Evolutionary conservation across 2,329 filamentous ascomycete species (phyloP), one percentile per base, ranked within the genome.

Genomic region (Beauveria brongniartii): DNA sequence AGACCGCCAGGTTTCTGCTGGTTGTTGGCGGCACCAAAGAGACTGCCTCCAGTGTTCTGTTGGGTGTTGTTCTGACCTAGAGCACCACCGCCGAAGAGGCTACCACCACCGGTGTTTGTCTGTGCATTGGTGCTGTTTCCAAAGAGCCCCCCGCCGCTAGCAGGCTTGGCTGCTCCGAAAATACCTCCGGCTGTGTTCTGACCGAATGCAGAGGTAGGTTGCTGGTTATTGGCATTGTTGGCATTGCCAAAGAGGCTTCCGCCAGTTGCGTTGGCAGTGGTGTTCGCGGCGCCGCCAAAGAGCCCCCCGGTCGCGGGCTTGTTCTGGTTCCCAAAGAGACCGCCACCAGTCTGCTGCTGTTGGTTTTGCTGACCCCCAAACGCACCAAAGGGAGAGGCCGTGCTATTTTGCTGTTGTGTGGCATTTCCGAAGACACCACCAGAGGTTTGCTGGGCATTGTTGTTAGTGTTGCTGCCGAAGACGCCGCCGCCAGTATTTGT

Each of bases 11-110:
- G 67, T 65, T 74, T 75, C 63, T 75, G 70, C 41, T 72, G 73
- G 48, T 74, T 72, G 55, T 71, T 74, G 28, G 70, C 57, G 57
- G 64, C 63, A 1, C 82, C 82, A 61, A 86, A 86, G 3, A 85
- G 71, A 1, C 81, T 76, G 5, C 75, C 75, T 6, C 76, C 74
- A 24, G 75, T 68, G 40, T 74, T 69, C 34, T 72, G 71, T 62
- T 74, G 72, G 43, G 64, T 63, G 48, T 72, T 71, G 28, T 63
- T 54, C 71, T 65, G 50, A 70, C 67, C 14, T 76, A 55, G 52
- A 46, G 24, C 14, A 75, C 74, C 68, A 18, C 79, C 78, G 65
- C 83, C 81, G 3, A 80, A 66, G 18, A 79, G 75, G 24, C 74
- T 73, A 20, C 77, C 69, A 62, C 67, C 67, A 1, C 68, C 73